phyloP scores from a whole-genome alignment of 2,329 filamentous ascomycete genomes.

The Fusarium neocosmosporiellum region DNA sequence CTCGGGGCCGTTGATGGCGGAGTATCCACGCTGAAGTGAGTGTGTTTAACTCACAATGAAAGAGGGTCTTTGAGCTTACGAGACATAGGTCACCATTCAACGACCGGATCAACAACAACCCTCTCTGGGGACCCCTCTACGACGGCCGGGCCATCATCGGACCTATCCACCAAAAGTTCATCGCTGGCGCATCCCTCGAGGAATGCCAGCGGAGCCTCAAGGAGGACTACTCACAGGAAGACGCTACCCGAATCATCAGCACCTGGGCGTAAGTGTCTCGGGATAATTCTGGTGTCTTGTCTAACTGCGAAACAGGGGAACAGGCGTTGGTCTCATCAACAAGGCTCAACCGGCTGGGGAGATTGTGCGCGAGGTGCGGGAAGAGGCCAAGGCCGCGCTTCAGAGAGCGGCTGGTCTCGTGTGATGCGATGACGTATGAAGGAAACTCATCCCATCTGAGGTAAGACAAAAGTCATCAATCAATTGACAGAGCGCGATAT shows the following conservation, averaged over 20 bases:
- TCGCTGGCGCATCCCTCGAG: constrained; percentile 53
- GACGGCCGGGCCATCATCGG: constrained; percentile 57
- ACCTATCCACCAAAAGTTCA: constrained; percentile 54
- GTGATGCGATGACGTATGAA: neutral
- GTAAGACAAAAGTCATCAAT: constrained; percentile 10
- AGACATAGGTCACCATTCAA: constrained; percentile 53
- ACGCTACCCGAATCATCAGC: constrained; percentile 46
- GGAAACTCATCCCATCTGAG: neutral
- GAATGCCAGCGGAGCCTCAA: constrained; percentile 55
- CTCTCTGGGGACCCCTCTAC: constrained; percentile 56
- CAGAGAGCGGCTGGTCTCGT: constrained; percentile 41
- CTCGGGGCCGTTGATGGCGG: constrained; percentile 57
- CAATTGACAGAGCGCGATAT: constrained; percentile 23
- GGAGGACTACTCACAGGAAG: constrained; percentile 51
- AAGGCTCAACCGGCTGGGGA: constrained; percentile 54
- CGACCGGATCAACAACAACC: constrained; percentile 52
- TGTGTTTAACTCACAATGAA: neutral
- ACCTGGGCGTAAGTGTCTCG: constrained; percentile 52
- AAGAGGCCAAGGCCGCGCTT: constrained; percentile 51
- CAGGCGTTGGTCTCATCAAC: constrained; percentile 59
- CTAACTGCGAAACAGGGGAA: constrained; percentile 48
- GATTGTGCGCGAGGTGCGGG: constrained; percentile 56
- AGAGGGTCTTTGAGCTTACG: neutral
- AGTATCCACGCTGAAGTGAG: constrained; percentile 58
- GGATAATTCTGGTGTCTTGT: neutral